phyloP scores from a whole-genome alignment of 192 early-diverging fungal genomes.

The Mortierella alpina region DNA sequence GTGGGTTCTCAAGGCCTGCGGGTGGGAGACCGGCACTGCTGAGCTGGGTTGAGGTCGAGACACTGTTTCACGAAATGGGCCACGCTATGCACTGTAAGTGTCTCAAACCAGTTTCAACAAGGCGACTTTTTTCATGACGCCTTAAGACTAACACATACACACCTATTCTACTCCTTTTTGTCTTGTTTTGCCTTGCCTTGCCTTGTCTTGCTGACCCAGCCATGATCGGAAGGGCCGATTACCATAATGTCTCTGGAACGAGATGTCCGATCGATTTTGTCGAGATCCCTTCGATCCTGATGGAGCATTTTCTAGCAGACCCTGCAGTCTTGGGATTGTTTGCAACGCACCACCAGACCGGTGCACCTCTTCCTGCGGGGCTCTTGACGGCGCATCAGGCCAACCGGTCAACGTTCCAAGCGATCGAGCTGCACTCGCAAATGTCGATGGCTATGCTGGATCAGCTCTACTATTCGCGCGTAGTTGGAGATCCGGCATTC shows the following conservation, averaged over 20 bases:
- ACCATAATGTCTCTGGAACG: conserved; percentile 96
- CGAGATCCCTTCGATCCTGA: conserved; percentile 95
- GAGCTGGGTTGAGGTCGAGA: conserved; percentile 88
- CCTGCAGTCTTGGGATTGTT: conserved; percentile 80
- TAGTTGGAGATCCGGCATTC: conserved; percentile 58
- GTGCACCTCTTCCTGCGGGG: conserved; percentile 66
- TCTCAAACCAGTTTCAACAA: too few relatives aligned
- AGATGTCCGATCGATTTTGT: conserved; percentile 96
- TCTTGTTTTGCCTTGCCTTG: conserved; percentile 1
- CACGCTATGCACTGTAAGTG: conserved; percentile 92
- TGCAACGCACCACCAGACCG: conserved; percentile 80
- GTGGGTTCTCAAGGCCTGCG: conserved; percentile 70
- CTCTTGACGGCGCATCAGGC: conserved; percentile 64
- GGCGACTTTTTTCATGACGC: too few relatives aligned
- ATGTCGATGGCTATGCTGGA: conserved; percentile 92
- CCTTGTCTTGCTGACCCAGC: conserved; percentile 36
- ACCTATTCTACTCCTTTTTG: background rate
- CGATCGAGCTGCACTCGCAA: conserved; percentile 88
- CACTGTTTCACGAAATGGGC: conserved; percentile 99
- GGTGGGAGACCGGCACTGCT: conserved; percentile 70
- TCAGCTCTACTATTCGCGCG: conserved; percentile 85
- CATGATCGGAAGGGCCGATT: conserved; percentile 94
- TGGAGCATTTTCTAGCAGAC: conserved; percentile 90
- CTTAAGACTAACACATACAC: too few relatives aligned
- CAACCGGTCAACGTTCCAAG: conserved; percentile 68